A percentile compares a stretch with the other conserved stretches of the same genome.
phyloP scores from a whole-genome alignment of 1,139 yeast species.

The Candida sp. region DNA sequence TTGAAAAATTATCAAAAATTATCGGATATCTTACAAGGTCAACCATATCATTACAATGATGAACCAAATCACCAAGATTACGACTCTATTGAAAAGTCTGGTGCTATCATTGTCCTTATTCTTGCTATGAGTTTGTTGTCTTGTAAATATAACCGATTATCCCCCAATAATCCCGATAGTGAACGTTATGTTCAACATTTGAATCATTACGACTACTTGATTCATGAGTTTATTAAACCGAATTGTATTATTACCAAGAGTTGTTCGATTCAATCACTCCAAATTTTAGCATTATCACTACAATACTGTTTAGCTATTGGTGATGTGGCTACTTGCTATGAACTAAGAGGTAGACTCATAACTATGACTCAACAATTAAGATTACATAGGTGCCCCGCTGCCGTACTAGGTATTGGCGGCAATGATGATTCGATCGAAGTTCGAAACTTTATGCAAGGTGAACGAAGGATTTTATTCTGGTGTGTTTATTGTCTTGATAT shows the following conservation, averaged over 20 bases:
- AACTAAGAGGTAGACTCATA: slow-evolving; percentile 69
- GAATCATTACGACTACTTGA: slow-evolving; percentile 47
- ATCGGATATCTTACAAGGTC: slow-evolving; percentile 36
- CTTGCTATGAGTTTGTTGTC: slow-evolving; percentile 56
- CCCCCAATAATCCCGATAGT: slow-evolving; percentile 10
- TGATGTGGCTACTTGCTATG: slow-evolving; percentile 71
- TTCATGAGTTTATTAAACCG: slow-evolving; percentile 53
- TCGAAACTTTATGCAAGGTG: slow-evolving; percentile 64
- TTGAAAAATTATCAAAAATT: slow-evolving; percentile 53
- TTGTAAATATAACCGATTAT: slow-evolving; percentile 24
- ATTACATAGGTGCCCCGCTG: slow-evolving; percentile 84
- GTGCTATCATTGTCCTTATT: slow-evolving; percentile 55
- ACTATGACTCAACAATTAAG: slow-evolving; percentile 87
- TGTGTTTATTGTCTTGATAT: slow-evolving; percentile 75
- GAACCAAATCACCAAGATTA: slow-evolving; percentile 12
- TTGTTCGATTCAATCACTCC: slow-evolving; percentile 69
- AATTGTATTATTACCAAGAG: slow-evolving; percentile 48
- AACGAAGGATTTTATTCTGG: slow-evolving; percentile 82
- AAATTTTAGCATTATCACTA: slow-evolving; percentile 63
- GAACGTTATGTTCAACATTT: slow-evolving; percentile 23
- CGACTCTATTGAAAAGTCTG: slow-evolving; percentile 53
- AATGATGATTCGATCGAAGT: slow-evolving; percentile 54
- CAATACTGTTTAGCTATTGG: slow-evolving; percentile 75
- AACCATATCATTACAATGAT: slow-evolving; percentile 6
- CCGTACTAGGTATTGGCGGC: slow-evolving; percentile 52